Base-by-base conservation (phyloP, 1,139 yeast genomes). In the Taphrina populina region DNA sequence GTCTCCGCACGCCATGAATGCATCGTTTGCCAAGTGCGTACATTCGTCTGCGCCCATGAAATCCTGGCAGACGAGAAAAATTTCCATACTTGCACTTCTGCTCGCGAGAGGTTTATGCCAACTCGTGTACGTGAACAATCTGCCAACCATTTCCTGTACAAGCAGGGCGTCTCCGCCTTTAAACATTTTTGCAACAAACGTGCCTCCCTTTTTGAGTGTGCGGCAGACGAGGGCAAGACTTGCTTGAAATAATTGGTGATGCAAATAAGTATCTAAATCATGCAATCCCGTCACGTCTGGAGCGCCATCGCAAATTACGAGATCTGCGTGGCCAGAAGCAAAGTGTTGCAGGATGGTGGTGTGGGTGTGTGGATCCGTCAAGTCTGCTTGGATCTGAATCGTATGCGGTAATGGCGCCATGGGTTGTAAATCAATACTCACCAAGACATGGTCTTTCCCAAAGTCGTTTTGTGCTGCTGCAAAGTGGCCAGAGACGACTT, bases 251-350 rank as follows among this genome's bases (percentile, higher is more conserved):
- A 92, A 75, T 67, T 92, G 98, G 1, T 95, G 96, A 71, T 92
- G 98, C 57, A 92, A 86, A 67, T 90, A 92, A 69, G 92, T 98
- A 69, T 92, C 98, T 60, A 92, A 74, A 70, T 94, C 98, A 67
- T 94, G 98, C 55, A 92, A 71, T 0, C 98, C 98, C 0, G 98
- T 94, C 23, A 92, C 98, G 71, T 92, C 98, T 1, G 98, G 98
- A 0, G 98, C 98, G 53, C 98, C 98, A 69, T 92, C 98, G 15
- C 29, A 33, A 17, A 32, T 36, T 4, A 30, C 34, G 11, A 40
- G 11, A 23, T 55, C 44, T 11, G 39, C 37, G n/a, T 33, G 30
- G 4, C 60, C 84, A 64, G 96, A 87, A 0, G 92, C 96, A 72
- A 92, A 92, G 33, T 84, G 77, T 36, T 82, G 84, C 63, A 86